Percentiles rank a stretch among this genome's conserved stretches.
phyloP scores from a whole-genome alignment of 768 basidiomycete species.

The Mrakia blollopis region DNA sequence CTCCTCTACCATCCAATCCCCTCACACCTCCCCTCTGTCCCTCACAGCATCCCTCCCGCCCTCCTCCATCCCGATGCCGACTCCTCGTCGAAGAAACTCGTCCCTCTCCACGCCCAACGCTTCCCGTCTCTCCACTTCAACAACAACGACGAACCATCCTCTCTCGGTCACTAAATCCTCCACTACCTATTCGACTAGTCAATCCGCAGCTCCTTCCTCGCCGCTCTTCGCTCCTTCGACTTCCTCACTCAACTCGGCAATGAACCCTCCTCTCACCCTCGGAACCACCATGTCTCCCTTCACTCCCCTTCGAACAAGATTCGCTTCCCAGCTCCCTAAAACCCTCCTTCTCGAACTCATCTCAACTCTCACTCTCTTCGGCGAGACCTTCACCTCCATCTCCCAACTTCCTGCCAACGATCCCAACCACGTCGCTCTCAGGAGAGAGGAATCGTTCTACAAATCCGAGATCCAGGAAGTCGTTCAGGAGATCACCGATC shows the following conservation, averaged over 20 bases:
- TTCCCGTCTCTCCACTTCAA: not conserved
- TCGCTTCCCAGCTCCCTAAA: not conserved
- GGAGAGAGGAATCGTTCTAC: not conserved
- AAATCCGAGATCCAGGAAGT: not conserved
- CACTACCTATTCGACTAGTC: not conserved
- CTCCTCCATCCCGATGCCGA: not conserved
- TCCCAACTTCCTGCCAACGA: not conserved
- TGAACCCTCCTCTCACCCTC: not conserved
- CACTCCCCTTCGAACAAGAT: conserved; percentile 1
- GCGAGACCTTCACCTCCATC: not conserved
- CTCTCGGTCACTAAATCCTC: not conserved
- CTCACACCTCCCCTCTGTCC: not conserved
- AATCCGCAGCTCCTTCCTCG: not conserved
- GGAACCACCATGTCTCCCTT: not conserved
- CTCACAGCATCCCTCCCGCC: not conserved
- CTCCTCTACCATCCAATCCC: not conserved
- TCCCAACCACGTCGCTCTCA: not conserved
- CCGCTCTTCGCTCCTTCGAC: not conserved
- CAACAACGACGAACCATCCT: not conserved
- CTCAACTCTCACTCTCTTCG: conserved; percentile 4
- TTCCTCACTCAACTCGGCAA: not conserved
- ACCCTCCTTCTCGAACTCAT: conserved; percentile 10
- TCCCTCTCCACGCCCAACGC: not conserved
- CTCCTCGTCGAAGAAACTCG: not conserved
- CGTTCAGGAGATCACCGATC: not conserved